These are phyloP conservation scores for Fusarium dimerum DNA, from an alignment of 2,329 filamentous ascomycete species.

Conservation along the genomic window DNA sequence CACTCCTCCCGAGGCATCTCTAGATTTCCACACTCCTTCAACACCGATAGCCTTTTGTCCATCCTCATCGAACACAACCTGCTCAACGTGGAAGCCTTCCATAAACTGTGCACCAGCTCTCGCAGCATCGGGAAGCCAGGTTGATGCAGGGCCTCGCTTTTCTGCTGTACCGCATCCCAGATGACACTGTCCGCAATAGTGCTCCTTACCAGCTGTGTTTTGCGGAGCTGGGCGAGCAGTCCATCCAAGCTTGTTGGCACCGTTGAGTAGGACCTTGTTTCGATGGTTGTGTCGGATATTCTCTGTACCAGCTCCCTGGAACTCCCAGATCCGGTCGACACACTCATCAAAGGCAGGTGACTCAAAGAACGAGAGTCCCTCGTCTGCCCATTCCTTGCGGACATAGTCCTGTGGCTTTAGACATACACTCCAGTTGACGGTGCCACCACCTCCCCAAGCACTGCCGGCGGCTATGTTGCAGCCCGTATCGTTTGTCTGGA, in stretches of 20 bases:
- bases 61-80: slow-evolving; percentile 65
- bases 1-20: slow-evolving; percentile 63
- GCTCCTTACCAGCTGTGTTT: slow-evolving; percentile 72
- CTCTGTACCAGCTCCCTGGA: slow-evolving; percentile 73
- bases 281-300: slow-evolving; percentile 71
- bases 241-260: slow-evolving; percentile 73
- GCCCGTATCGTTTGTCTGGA: slow-evolving; percentile 56
- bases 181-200: slow-evolving; percentile 70
- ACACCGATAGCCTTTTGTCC: slow-evolving; percentile 68
- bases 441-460: slow-evolving; percentile 83
- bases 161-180: slow-evolving; percentile 64
- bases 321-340: slow-evolving; percentile 74
- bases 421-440: slow-evolving; percentile 78
- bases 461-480: slow-evolving; percentile 67
- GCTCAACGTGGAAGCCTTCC: slow-evolving; percentile 75
- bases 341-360: slow-evolving; percentile 74
- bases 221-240: slow-evolving; percentile 69
- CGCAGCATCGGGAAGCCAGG: slow-evolving; percentile 79
- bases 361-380: slow-evolving; percentile 72
- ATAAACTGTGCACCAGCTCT: slow-evolving; percentile 77
- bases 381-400: slow-evolving; percentile 75
- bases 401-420: slow-evolving; percentile 72
- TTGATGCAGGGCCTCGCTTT: slow-evolving; percentile 78
- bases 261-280: slow-evolving; percentile 74
- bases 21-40: slow-evolving; percentile 72